phyloP scores from a whole-genome alignment of 2,329 filamentous ascomycete genomes.

The Thelonectria olida region DNA sequence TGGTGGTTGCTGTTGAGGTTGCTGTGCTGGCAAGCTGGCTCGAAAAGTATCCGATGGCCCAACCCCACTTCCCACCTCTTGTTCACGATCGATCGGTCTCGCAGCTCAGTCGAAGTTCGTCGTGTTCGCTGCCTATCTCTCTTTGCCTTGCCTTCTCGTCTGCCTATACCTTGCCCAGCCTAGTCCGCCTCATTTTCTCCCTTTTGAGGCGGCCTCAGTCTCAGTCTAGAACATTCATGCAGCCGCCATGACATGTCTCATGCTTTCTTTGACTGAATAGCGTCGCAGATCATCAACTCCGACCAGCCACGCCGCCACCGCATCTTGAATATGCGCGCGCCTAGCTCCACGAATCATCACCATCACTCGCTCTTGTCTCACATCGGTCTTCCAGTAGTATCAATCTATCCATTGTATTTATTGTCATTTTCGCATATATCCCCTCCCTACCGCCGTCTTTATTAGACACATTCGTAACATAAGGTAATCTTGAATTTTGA shows the following conservation, averaged over 20 bases:
- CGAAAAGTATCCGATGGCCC: not conserved
- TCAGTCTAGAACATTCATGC: not conserved
- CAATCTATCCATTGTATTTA: slow-evolving; percentile 6
- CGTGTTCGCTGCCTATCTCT: not conserved
- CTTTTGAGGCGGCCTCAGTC: not conserved
- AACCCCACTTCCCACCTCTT: not conserved
- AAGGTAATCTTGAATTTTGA: slow-evolving; percentile 21
- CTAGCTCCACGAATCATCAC: slow-evolving; percentile 6
- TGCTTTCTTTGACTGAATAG: not conserved
- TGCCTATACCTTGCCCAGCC: not conserved
- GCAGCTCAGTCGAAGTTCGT: not conserved
- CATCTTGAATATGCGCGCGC: slow-evolving; percentile 3
- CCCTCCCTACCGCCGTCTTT: not conserved
- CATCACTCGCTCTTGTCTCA: not conserved
- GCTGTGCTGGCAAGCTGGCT: not conserved
- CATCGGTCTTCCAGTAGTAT: not conserved
- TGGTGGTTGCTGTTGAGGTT: not conserved
- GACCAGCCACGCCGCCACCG: not conserved
- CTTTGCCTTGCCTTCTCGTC: not conserved
- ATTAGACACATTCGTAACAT: slow-evolving; percentile 12
- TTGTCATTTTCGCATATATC: slow-evolving; percentile 3
- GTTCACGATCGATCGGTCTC: not conserved
- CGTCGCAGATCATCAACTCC: not conserved
- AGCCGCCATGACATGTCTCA: not conserved
- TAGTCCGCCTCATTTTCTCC: not conserved